Conservation (phyloP, 2,329 filamentous ascomycete species). For the Aspergillus novofumigatus region DNA sequence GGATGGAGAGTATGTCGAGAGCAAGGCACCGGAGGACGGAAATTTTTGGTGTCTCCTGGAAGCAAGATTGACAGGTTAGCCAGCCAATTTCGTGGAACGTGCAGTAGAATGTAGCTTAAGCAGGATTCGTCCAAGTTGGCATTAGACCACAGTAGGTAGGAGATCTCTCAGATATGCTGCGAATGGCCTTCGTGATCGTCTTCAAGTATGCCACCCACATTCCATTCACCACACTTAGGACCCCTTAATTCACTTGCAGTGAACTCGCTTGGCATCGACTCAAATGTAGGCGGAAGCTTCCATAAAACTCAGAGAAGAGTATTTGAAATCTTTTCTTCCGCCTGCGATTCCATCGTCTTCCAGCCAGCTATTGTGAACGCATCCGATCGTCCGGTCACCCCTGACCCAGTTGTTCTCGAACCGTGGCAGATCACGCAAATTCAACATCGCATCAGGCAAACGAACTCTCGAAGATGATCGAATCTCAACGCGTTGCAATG, state of each 20-base stretch:
- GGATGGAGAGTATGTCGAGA: conserved; percentile 21
- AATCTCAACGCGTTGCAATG: conserved; percentile 4
- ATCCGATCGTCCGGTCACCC: neutral
- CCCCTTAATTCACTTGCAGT: conserved; percentile 11
- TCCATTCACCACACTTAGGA: conserved; percentile 4
- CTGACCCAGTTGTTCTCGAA: neutral
- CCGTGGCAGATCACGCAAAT: neutral
- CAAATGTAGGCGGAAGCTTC: conserved; percentile 4
- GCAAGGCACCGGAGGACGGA: conserved; percentile 9
- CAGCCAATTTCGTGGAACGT: conserved; percentile 3
- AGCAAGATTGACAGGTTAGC: conserved; percentile 13
- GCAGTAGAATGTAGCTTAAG: neutral
- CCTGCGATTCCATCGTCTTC: neutral
- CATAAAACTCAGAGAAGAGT: conserved; percentile 4
- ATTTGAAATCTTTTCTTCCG: conserved; percentile 1
- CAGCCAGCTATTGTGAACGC: neutral
- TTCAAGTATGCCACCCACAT: conserved; percentile 17
- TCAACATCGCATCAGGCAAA: neutral
- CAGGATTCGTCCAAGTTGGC: neutral
- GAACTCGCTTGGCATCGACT: conserved; percentile 3
- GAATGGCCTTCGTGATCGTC: conserved; percentile 12
- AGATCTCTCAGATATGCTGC: conserved; percentile 14
- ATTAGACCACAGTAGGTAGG: conserved; percentile 5
- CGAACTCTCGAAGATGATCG: neutral
- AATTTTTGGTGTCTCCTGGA: conserved; percentile 17